Percentiles rank a stretch among this genome's conserved stretches.
Evolutionary conservation across 306 rosid genomes (phyloP).

Genomic region (Vigna radiata): DNA sequence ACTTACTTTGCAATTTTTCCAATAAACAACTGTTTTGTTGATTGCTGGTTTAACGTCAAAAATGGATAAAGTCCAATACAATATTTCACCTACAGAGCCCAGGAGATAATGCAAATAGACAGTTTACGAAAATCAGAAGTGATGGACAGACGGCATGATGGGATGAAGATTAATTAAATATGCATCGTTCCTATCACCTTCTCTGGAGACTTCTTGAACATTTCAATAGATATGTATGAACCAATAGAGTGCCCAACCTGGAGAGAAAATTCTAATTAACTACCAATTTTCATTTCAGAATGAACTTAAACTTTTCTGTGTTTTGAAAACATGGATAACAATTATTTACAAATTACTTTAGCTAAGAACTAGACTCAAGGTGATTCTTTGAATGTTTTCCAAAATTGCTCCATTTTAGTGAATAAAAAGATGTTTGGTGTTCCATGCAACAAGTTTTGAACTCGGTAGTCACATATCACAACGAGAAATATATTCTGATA

Average conservation of each 20-base stretch:
- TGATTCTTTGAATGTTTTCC: conserved; percentile 31
- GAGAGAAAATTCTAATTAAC: conserved; percentile 44
- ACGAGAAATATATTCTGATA: conserved; percentile 4
- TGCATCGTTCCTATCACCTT: conserved; percentile 61
- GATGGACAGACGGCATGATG: conserved; percentile 37
- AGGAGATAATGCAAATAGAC: conserved; percentile 41
- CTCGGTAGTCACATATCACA: not conserved
- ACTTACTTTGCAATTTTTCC: conserved; percentile 63
- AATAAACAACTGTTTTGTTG: conserved; percentile 59
- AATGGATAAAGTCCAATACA: conserved; percentile 87
- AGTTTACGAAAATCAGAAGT: conserved; percentile 38
- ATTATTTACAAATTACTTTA: conserved; percentile 3
- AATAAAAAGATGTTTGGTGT: conserved; percentile 17
- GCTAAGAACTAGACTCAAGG: conserved; percentile 32
- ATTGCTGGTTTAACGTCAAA: conserved; percentile 67
- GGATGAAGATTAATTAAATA: conserved; percentile 9
- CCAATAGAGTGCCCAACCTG: conserved; percentile 97
- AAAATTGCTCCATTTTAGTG: conserved; percentile 30
- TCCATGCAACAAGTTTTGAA: conserved; percentile 26
- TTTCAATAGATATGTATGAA: conserved; percentile 70
- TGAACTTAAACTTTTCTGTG: conserved; percentile 22
- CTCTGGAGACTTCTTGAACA: conserved; percentile 59
- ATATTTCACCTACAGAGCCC: conserved; percentile 68
- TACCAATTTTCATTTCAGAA: conserved; percentile 36
- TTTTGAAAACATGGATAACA: conserved; percentile 7